Conservation (phyloP, 163 green algal species). For the Prototheca wickerhamii region DNA sequence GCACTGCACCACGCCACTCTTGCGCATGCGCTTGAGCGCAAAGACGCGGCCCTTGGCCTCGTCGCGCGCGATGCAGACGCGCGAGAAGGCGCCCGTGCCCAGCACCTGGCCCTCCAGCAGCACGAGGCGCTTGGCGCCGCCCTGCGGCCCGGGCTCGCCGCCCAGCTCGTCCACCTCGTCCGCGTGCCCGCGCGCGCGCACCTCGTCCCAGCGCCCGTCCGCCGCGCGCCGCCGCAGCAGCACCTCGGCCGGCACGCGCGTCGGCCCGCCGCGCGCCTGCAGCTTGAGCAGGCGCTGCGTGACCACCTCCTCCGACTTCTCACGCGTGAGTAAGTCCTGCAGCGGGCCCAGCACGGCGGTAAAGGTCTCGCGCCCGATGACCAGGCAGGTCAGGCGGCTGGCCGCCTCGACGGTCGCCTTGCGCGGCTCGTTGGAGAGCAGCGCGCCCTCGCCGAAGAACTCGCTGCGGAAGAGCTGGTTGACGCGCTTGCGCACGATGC, state of each 20-base stretch:
- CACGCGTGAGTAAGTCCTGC: slow-evolving; percentile 74
- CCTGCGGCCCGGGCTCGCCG: slow-evolving; percentile 18
- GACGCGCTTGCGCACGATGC: slow-evolving; percentile 37
- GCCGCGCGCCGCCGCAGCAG: slow-evolving; percentile 38
- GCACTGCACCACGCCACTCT: slow-evolving; percentile 81
- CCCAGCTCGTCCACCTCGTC: slow-evolving; percentile 81
- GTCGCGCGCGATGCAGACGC: slow-evolving; percentile 75
- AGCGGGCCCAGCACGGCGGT: slow-evolving; percentile 79
- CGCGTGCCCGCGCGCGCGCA: slow-evolving; percentile 70
- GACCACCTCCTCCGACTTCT: slow-evolving; percentile 75
- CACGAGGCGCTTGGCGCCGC: slow-evolving; percentile 6
- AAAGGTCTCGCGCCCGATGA: slow-evolving; percentile 73
- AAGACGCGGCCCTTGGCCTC: slow-evolving; percentile 71
- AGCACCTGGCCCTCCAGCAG: slow-evolving; percentile 76
- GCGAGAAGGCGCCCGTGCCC: slow-evolving; percentile 79
- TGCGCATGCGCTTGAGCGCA: slow-evolving; percentile 93
- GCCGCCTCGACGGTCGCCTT: slow-evolving; percentile 58
- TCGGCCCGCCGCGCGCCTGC: slow-evolving; percentile 31
- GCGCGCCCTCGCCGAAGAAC: slow-evolving; percentile 86
- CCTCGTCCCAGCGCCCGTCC: slow-evolving; percentile 73
- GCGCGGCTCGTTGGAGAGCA: slow-evolving; percentile 66
- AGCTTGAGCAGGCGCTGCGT: slow-evolving; percentile 52
- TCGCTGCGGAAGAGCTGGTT: slow-evolving; percentile 91
- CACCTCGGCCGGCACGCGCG: slow-evolving; percentile 57
- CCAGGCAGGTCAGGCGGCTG: slow-evolving; percentile 63